A percentile compares a stretch with the other conserved stretches of the same genome.
These are phyloP conservation scores for Penicillium alfredii DNA, from an alignment of 495 filamentous ascomycete species.

Conservation along the genomic window DNA sequence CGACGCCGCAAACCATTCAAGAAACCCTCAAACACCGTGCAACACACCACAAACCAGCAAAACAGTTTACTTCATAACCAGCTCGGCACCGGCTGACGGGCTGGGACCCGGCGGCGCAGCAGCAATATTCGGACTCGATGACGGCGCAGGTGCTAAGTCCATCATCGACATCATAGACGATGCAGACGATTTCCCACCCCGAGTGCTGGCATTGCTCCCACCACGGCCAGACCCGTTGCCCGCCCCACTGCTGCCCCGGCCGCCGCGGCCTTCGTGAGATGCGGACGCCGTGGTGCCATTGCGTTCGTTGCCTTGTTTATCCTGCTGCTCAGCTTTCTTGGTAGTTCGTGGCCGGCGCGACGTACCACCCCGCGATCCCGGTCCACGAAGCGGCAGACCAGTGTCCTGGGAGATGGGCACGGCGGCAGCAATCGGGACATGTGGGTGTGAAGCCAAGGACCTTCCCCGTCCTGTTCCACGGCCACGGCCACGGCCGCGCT, in stretches of 20 bases:
- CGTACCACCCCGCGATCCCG: conserved; percentile 75
- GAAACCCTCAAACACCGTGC: too few species aligned
- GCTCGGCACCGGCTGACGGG: conserved; percentile 25
- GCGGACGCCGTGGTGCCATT: conserved; percentile 14
- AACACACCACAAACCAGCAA: too few species aligned
- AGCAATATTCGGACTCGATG: conserved; percentile 19
- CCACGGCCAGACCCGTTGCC: conserved; percentile 27
- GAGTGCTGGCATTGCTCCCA: conserved; percentile 21
- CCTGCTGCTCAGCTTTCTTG: conserved; percentile 60
- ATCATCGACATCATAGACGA: conserved; percentile 22
- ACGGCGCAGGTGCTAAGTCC: conserved; percentile 22
- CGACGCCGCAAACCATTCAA: too few species aligned
- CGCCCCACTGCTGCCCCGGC: conserved; percentile 24
- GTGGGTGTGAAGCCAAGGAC: conserved; percentile 30
- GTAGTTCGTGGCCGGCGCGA: conserved; percentile 73
- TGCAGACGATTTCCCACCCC: conserved; percentile 24
- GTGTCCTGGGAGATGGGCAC: conserved; percentile 42
- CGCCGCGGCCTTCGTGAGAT: conserved; percentile 22
- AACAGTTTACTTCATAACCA: conserved; percentile 29
- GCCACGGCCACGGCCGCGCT: conserved; percentile 70
- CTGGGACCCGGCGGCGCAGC: conserved; percentile 24
- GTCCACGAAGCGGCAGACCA: conserved; percentile 54
- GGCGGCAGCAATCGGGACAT: conserved; percentile 36
- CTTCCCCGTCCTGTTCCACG: conserved; percentile 49
- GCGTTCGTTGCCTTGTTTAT: conserved; percentile 55